Conservation (phyloP, 768 basidiomycete genomes). For the Cantharellus anzutake region DNA sequence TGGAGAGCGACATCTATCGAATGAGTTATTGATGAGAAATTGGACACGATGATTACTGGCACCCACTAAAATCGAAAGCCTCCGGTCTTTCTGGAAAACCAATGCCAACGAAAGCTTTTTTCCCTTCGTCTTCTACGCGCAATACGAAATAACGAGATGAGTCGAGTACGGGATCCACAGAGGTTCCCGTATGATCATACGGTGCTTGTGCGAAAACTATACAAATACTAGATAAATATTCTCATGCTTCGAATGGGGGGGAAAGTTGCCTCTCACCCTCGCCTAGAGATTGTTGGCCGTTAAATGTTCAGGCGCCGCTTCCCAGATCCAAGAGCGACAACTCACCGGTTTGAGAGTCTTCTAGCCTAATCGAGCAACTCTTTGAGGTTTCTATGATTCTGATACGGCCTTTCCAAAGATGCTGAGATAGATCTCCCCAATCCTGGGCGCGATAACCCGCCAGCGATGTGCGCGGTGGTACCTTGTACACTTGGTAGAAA, state of each 20-base stretch:
- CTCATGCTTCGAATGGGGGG: background rate
- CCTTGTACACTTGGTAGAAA: slow-evolving; percentile 54
- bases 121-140: slow-evolving; percentile 71
- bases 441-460: slow-evolving; percentile 84
- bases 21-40: slow-evolving; percentile 7
- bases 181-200: slow-evolving; percentile 60
- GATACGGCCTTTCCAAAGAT: slow-evolving; percentile 84
- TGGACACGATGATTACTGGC: slow-evolving; percentile 1
- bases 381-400: slow-evolving; percentile 63
- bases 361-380: slow-evolving; percentile 53
- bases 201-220: slow-evolving; percentile 74
- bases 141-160: slow-evolving; percentile 91
- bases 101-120: slow-evolving; percentile 85
- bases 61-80: slow-evolving; percentile 71
- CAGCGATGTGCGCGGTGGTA: slow-evolving; percentile 68
- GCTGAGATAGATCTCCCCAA: slow-evolving; percentile 72
- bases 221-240: slow-evolving; percentile 8
- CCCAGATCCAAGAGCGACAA: background rate
- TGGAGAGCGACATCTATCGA: slow-evolving; percentile 60
- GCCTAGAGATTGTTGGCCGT: slow-evolving; percentile 22
- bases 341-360: slow-evolving; percentile 63
- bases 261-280: slow-evolving; percentile 30
- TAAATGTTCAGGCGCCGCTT: background rate
- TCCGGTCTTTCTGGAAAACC: slow-evolving; percentile 79
- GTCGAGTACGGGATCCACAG: slow-evolving; percentile 89